These are phyloP conservation scores for Cordyceps pruinosa DNA, from an alignment of 2,329 filamentous ascomycete species.

Conservation along the genomic window DNA sequence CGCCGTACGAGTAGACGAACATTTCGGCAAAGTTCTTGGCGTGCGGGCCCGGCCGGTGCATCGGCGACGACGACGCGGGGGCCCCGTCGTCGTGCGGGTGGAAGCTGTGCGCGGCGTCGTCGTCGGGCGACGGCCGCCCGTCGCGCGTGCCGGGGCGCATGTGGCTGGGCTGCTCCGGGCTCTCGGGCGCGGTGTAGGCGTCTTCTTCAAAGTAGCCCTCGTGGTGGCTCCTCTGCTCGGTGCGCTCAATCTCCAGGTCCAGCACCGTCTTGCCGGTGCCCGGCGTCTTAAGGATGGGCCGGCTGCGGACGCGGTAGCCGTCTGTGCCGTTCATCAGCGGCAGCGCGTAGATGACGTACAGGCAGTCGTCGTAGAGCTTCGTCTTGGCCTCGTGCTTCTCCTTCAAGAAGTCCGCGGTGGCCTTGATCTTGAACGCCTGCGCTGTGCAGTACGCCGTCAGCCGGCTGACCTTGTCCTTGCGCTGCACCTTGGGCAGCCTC, in stretches of 20 bases:
- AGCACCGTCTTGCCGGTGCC: conserved; percentile 83
- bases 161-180: conserved; percentile 25
- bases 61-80: conserved; percentile 34
- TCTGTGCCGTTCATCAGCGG: conserved; percentile 80
- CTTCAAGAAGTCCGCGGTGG: conserved; percentile 81
- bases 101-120: conserved; percentile 18
- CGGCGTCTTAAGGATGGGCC: conserved; percentile 84
- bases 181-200: conserved; percentile 37
- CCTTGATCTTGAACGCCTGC: conserved; percentile 82
- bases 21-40: conserved; percentile 83
- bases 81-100: conserved; percentile 32
- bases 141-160: conserved; percentile 26
- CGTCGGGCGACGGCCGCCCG: conserved; percentile 20
- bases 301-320: conserved; percentile 81
- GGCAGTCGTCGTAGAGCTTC: conserved; percentile 94
- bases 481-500: conserved; percentile 77
- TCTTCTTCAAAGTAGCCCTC: conserved; percentile 85
- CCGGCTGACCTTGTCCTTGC: conserved; percentile 79
- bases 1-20: conserved; percentile 95
- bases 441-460: conserved; percentile 96
- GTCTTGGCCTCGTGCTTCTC: conserved; percentile 85
- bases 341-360: conserved; percentile 92
- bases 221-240: conserved; percentile 80
- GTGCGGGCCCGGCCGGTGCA: conserved; percentile 57
- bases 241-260: conserved; percentile 93